These are phyloP conservation scores for Vigna trinervia DNA, from an alignment of 306 rosid genomes.

Conservation along the genomic window DNA sequence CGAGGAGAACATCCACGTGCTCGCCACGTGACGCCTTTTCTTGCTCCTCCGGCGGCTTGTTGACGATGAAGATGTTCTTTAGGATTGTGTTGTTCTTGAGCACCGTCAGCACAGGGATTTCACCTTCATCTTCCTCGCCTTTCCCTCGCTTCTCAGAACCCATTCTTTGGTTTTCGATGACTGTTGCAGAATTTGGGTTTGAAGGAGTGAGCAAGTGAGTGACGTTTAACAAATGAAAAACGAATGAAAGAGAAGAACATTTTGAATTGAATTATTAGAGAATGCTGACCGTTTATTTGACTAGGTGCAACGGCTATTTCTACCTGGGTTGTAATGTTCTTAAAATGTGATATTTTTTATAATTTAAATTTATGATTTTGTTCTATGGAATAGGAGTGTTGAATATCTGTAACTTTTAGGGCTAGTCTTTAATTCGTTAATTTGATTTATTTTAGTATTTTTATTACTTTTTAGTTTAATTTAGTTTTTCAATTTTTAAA, in stretches of 20 bases:
- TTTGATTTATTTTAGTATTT: too few relatives aligned
- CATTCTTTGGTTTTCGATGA: conserved; percentile 34
- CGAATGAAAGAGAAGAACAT: background rate
- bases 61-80: conserved; percentile 80
- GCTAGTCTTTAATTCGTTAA: too few relatives aligned
- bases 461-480: too few relatives aligned
- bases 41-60: conserved; percentile 46
- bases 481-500: too few relatives aligned
- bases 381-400: too few relatives aligned
- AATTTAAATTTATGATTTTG: too few relatives aligned
- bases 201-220: background rate
- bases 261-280: conserved; percentile 7
- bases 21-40: background rate
- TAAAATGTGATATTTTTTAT: too few relatives aligned
- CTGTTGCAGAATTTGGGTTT: background rate
- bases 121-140: conserved; percentile 37
- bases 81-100: conserved; percentile 73
- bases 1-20: conserved; percentile 57
- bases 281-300: background rate
- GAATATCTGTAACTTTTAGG: too few relatives aligned
- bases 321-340: background rate
- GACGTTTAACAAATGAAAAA: background rate
- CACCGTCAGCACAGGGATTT: conserved; percentile 81
- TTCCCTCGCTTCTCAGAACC: conserved; percentile 14
- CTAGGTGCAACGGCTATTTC: background rate